Conservation (phyloP, 2,329 filamentous ascomycete species). For the Exophiala sp. region DNA sequence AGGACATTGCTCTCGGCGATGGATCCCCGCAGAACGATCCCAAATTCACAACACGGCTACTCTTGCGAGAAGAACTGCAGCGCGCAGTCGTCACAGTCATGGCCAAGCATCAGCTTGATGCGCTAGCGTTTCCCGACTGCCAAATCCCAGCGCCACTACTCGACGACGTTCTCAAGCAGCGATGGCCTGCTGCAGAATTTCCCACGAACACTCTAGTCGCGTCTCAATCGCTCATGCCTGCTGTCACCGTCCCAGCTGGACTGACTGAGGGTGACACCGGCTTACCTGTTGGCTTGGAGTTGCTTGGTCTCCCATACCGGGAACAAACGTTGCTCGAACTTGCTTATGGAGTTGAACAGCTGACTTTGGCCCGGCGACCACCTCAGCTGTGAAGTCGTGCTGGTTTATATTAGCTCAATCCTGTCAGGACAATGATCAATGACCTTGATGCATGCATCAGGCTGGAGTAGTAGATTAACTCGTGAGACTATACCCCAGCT, state of each 20-base stretch:
- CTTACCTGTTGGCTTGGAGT: constrained; percentile 9
- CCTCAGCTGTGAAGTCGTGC: constrained; percentile 5
- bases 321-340: constrained; percentile 9
- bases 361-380: constrained; percentile 5
- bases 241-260: constrained; percentile 13
- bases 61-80: constrained; percentile 9
- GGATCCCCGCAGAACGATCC: constrained; percentile 4
- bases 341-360: constrained; percentile 12
- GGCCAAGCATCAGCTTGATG: constrained; percentile 8
- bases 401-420: too few relatives aligned
- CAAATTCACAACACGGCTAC: constrained; percentile 6
- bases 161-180: constrained; percentile 9
- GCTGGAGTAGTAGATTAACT: not conserved
- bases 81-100: constrained; percentile 1
- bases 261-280: not conserved
- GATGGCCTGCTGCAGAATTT: constrained; percentile 6
- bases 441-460: not conserved
- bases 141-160: constrained; percentile 10
- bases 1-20: constrained; percentile 10
- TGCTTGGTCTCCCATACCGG: constrained; percentile 7
- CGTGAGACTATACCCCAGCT: too few relatives aligned
- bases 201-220: constrained; percentile 16
- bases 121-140: constrained; percentile 14
- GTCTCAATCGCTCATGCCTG: constrained; percentile 5
- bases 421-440: too few relatives aligned